Base-by-base conservation (phyloP, 2,329 filamentous ascomycete genomes). In the Sarocladiaceae sp. region DNA sequence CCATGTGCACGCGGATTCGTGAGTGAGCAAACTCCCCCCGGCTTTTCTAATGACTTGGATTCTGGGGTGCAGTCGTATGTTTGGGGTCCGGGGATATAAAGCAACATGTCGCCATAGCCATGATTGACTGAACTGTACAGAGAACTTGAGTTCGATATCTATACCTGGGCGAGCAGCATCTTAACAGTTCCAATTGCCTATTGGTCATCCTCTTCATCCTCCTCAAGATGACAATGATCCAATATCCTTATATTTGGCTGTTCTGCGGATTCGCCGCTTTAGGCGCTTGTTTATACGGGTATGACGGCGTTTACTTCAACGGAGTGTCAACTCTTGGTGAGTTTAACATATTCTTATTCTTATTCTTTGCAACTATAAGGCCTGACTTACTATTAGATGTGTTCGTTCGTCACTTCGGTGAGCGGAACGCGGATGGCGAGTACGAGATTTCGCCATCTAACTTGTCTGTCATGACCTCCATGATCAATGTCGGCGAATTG, bases 401-500 rank as follows among this genome's bases (percentile, higher is more conserved):
- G 22, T 70, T 69, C 56, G 47, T 66, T 11, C 53, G 60, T 36
- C 61, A 69, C 50, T 70, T 69, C 51, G 67, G 67, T 28, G 52
- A 58, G 13, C 55, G 52, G 8, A 56, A 58, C 46, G 42, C 52
- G 3, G 54, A 68, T 37, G 66, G 64, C 36, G 55, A 54, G 8
- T 67, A 63, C 52, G 59, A 57, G 17, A 65, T 67, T 35, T 54
- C 58, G 1, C 57, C 66, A 2, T 53, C 52, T 6, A n/a, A 33
- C 15, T 25, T 53, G 22, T 37, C 64, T 23, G 51, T 65, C 58
- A 70, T 66, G 64, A 66, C 66, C 13, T 69, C 66, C 52, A 65
- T 68, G 59, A 71, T 71, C 57, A 67, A 71, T 51, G 61, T 71
- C 20, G 68, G 68, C 47, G 68, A 71, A 51, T 57, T 71, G 22